phyloP scores from a whole-genome alignment of 2,329 filamentous ascomycete genomes.

The Ophiostoma ips region DNA sequence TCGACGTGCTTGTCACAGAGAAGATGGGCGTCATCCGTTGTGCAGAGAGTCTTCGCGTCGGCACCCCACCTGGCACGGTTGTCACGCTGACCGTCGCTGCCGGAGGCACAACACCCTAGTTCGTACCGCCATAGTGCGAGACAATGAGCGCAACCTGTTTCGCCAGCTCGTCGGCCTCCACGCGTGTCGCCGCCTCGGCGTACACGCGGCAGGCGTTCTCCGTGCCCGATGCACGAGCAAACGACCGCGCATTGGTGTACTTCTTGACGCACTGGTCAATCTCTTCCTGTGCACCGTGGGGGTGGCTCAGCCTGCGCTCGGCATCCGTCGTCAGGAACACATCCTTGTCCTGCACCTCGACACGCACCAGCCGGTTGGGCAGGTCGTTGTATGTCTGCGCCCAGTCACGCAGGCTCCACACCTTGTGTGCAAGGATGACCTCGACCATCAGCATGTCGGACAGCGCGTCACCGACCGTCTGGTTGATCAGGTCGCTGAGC shows the following conservation, averaged over 20 bases:
- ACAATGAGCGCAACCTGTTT: slow-evolving; percentile 68
- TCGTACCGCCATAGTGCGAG: slow-evolving; percentile 36
- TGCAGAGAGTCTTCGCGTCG: neutral
- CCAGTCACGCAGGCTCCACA: slow-evolving; percentile 84
- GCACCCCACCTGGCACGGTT: neutral
- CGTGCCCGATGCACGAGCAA: slow-evolving; percentile 85
- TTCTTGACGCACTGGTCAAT: slow-evolving; percentile 83
- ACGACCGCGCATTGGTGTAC: slow-evolving; percentile 78
- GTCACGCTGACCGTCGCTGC: neutral
- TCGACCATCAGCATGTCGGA: slow-evolving; percentile 95
- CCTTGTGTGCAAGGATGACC: slow-evolving; percentile 89
- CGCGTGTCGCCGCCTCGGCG: slow-evolving; percentile 78
- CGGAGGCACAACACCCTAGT: slow-evolving; percentile 3
- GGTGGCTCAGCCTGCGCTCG: slow-evolving; percentile 72
- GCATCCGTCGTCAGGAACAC: slow-evolving; percentile 86
- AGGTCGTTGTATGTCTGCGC: slow-evolving; percentile 84
- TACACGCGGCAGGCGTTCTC: slow-evolving; percentile 96
- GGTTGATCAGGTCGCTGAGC: slow-evolving; percentile 86
- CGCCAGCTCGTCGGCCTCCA: slow-evolving; percentile 82
- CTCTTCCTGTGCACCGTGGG: slow-evolving; percentile 63
- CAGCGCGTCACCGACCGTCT: slow-evolving; percentile 90
- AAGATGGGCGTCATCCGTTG: neutral
- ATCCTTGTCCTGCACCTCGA: slow-evolving; percentile 77
- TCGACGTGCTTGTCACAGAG: neutral
- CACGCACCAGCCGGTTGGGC: slow-evolving; percentile 86